phyloP scores from a whole-genome alignment of 1,284 basidiomycete species.

The Agaricales sp. region DNA sequence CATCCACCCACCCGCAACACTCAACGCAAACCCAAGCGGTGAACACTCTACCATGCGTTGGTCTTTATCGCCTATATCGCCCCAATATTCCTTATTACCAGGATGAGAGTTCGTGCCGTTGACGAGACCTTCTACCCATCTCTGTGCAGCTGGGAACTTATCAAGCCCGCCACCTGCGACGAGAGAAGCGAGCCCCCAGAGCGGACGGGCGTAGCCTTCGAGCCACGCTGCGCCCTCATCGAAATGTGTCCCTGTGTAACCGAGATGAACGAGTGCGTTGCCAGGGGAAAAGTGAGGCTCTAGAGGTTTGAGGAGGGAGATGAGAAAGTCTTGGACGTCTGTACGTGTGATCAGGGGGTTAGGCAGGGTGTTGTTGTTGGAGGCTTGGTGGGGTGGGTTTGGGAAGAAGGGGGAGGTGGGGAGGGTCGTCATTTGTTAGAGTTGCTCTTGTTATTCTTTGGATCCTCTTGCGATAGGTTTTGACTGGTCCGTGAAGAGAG shows the following conservation, averaged over 20 bases:
- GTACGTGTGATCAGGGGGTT: slow-evolving; percentile 52
- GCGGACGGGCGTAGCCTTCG: slow-evolving; percentile 67
- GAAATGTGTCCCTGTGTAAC: slow-evolving; percentile 67
- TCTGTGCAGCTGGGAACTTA: slow-evolving; percentile 37
- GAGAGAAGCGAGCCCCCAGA: slow-evolving; percentile 66
- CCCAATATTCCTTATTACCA: slow-evolving; percentile 56
- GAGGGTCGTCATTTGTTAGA: too few species aligned
- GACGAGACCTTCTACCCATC: slow-evolving; percentile 59
- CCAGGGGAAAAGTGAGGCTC: slow-evolving; percentile 61
- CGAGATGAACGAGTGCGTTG: slow-evolving; percentile 61
- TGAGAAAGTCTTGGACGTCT: slow-evolving; percentile 47
- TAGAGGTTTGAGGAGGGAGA: slow-evolving; percentile 54
- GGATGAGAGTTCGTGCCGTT: slow-evolving; percentile 56
- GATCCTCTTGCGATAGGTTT: too few species aligned
- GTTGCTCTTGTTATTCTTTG: too few species aligned
- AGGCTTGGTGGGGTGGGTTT: background rate
- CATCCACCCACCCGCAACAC: background rate
- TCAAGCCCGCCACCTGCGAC: slow-evolving; percentile 50
- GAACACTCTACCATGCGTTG: slow-evolving; percentile 80
- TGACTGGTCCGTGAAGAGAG: too few species aligned
- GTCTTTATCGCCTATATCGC: slow-evolving; percentile 62
- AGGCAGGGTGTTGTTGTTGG: slow-evolving; percentile 21
- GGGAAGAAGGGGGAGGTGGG: background rate
- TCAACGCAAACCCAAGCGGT: slow-evolving; percentile 24
- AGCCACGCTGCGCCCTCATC: slow-evolving; percentile 66